phyloP scores from a whole-genome alignment of 257 asterid species.

The Plantago elongata region DNA sequence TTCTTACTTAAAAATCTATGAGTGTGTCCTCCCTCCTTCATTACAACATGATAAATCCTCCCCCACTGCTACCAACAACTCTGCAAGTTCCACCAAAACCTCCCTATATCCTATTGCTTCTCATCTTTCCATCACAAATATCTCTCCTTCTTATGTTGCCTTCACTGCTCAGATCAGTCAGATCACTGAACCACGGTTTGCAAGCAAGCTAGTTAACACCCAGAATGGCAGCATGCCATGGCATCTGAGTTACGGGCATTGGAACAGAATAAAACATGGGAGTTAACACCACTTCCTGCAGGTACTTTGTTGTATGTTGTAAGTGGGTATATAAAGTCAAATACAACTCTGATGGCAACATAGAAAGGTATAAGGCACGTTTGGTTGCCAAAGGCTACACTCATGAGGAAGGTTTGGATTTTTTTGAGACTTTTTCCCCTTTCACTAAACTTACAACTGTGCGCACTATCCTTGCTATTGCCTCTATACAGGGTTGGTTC shows the following conservation, averaged over 20 bases:
- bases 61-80: too few species aligned
- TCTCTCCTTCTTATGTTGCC: background rate
- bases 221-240: background rate
- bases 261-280: background rate
- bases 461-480: background rate
- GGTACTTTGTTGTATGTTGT: background rate
- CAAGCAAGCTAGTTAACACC: background rate
- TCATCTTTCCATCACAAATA: too few species aligned
- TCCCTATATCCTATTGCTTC: too few species aligned
- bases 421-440: background rate
- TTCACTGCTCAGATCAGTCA: background rate
- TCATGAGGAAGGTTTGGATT: background rate
- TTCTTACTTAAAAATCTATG: too few species aligned
- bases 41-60: too few species aligned
- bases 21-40: too few species aligned
- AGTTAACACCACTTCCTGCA: background rate
- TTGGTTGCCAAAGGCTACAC: background rate
- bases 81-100: too few species aligned
- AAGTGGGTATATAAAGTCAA: background rate
- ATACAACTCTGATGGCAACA: background rate
- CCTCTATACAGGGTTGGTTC: too few species aligned
- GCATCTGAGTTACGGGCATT: background rate
- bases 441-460: background rate
- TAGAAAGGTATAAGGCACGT: background rate
- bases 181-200: background rate